phyloP scores from a whole-genome alignment of 257 asterid genomes.

The Gentiana macrophylla region DNA sequence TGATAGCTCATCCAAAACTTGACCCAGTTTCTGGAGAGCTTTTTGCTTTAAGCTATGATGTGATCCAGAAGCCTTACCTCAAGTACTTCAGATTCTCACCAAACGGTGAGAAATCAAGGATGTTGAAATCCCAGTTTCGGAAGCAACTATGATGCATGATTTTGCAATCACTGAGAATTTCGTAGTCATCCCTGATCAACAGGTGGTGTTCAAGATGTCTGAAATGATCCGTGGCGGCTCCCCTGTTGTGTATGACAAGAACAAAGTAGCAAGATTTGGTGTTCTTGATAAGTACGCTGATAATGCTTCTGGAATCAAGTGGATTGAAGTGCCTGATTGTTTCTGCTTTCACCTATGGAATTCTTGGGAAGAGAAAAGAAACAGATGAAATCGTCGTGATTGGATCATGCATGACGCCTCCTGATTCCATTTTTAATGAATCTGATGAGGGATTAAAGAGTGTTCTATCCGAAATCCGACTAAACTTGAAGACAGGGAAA shows the following conservation, averaged over 20 bases:
- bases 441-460: slow-evolving; percentile 75
- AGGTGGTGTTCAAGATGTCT: slow-evolving; percentile 40
- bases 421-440: slow-evolving; percentile 93
- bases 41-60: slow-evolving; percentile 34
- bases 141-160: slow-evolving; percentile 56
- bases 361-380: slow-evolving; percentile 64
- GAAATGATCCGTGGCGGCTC: slow-evolving; percentile 41
- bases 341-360: slow-evolving; percentile 57
- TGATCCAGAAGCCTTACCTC: slow-evolving; percentile 28
- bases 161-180: slow-evolving; percentile 39
- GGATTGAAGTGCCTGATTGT: slow-evolving; percentile 47
- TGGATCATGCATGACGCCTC: slow-evolving; percentile 98
- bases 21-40: slow-evolving; percentile 51
- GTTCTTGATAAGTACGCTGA: slow-evolving; percentile 23
- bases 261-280: slow-evolving; percentile 37
- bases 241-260: slow-evolving; percentile 32
- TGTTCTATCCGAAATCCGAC: slow-evolving; percentile 77
- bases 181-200: slow-evolving; percentile 63
- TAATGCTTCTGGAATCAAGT: slow-evolving; percentile 26
- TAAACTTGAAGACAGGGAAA: slow-evolving; percentile 62
- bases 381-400: slow-evolving; percentile 71
- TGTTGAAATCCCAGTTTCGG: slow-evolving; percentile 23
- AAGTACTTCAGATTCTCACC: slow-evolving; percentile 33
- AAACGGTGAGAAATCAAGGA: slow-evolving; percentile 34
- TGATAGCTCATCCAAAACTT: slow-evolving; percentile 57